These are phyloP conservation scores for Panaeolus papilionaceus DNA, from an alignment of 768 basidiomycete genomes.

Conservation along the genomic window DNA sequence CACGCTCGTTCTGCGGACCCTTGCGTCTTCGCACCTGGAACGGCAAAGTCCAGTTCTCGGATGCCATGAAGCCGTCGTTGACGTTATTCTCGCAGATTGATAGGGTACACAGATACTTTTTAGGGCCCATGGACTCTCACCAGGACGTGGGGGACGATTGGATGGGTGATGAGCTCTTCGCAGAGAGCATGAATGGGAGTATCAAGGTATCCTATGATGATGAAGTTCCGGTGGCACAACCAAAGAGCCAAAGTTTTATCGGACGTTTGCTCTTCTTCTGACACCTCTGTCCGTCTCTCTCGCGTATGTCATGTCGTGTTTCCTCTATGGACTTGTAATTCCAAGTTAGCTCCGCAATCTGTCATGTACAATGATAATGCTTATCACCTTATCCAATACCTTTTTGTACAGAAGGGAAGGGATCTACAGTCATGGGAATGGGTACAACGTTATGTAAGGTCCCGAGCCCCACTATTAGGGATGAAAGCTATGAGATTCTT, in stretches of 20 bases:
- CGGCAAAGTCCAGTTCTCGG: slow-evolving; percentile 37
- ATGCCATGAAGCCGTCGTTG: slow-evolving; percentile 30
- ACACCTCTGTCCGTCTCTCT: neutral
- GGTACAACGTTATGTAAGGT: neutral
- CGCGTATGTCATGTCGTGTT: neutral
- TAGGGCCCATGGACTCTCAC: slow-evolving; percentile 39
- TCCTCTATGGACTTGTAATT: neutral
- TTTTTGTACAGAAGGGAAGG: neutral
- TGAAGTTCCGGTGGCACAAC: slow-evolving; percentile 28
- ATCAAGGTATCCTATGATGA: slow-evolving; percentile 43
- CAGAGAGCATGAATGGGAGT: slow-evolving; percentile 41
- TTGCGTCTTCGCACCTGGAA: slow-evolving; percentile 35
- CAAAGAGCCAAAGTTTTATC: slow-evolving; percentile 10
- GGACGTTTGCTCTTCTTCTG: slow-evolving; percentile 4
- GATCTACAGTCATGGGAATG: slow-evolving; percentile 7
- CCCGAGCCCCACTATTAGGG: neutral
- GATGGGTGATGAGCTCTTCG: slow-evolving; percentile 42
- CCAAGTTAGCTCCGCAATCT: neutral
- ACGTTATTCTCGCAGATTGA: slow-evolving; percentile 40
- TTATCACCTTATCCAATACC: neutral
- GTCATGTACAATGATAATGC: neutral
- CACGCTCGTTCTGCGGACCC: slow-evolving; percentile 47
- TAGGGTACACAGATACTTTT: slow-evolving; percentile 37
- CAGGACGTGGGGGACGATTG: slow-evolving; percentile 30
- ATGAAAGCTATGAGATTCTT: neutral